A percentile compares a stretch with the other conserved stretches of the same genome.
Evolutionary conservation across 495 filamentous ascomycete genomes (phyloP).

Genomic region (Halenospora varia): DNA sequence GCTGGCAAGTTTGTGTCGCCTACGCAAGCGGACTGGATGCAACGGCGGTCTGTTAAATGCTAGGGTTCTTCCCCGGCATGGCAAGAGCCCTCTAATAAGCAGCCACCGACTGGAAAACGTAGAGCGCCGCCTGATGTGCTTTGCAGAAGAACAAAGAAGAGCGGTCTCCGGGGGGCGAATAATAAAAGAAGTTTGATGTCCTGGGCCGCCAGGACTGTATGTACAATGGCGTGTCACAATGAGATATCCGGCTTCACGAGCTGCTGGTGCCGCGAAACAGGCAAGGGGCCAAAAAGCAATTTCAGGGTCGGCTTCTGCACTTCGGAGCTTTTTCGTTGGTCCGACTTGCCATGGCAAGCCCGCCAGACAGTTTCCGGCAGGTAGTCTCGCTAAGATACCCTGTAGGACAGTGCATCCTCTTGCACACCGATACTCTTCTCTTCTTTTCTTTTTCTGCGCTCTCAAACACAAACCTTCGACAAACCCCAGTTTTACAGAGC

Average conservation of each 20-base stretch:
- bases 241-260: not conserved
- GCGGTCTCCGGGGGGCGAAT: not conserved
- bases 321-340: not conserved
- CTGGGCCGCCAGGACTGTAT: not conserved
- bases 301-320: not conserved
- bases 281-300: not conserved
- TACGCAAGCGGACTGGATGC: no score
- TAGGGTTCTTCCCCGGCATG: not conserved
- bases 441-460: not conserved
- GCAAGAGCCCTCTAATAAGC: not conserved
- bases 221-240: not conserved
- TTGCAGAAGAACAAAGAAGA: not conserved
- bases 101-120: not conserved
- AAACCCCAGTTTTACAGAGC: no score
- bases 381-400: not conserved
- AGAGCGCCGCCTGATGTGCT: not conserved
- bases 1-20: no score
- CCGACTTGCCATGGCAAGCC: not conserved
- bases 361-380: not conserved
- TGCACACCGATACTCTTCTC: not conserved
- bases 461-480: no score
- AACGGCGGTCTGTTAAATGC: not conserved
- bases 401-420: not conserved
- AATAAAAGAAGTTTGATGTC: not conserved
- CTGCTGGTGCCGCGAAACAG: not conserved